Percentiles rank a stretch among this genome's conserved stretches.
phyloP scores from a whole-genome alignment of 768 basidiomycete species.

The Calvatia gigantea region DNA sequence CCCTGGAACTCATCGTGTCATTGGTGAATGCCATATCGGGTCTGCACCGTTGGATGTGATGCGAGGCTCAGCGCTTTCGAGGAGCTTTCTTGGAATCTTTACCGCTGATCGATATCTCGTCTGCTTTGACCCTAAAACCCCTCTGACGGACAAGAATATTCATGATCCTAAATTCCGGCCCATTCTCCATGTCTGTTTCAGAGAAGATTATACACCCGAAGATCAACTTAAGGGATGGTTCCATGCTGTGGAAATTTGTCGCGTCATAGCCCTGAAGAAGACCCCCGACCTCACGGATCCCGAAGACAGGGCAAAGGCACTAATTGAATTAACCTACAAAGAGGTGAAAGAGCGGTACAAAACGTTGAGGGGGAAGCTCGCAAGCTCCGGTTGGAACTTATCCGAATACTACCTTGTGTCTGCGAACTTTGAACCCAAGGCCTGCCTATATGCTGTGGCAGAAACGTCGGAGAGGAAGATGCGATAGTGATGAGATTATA shows the following conservation, averaged over 20 bases:
- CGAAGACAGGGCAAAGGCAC: not conserved
- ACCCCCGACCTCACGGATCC: not conserved
- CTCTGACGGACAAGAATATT: not conserved
- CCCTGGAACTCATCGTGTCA: constrained; percentile 22
- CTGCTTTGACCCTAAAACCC: constrained; percentile 38
- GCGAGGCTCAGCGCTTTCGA: constrained; percentile 20
- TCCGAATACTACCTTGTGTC: constrained; percentile 3
- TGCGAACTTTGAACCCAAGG: constrained; percentile 8
- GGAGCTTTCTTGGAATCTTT: constrained; percentile 28
- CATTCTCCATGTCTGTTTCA: constrained; percentile 44
- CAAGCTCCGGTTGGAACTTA: constrained; percentile 3
- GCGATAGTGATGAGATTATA: not conserved
- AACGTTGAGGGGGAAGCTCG: not conserved
- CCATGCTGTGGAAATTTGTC: constrained; percentile 25
- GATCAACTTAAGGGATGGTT: constrained; percentile 61
- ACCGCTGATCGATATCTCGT: constrained; percentile 50
- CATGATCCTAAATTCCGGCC: constrained; percentile 14
- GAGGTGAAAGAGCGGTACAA: not conserved
- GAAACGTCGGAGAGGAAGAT: not conserved
- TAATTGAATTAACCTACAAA: not conserved
- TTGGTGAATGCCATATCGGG: constrained; percentile 51
- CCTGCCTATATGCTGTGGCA: not conserved
- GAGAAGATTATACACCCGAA: constrained; percentile 39
- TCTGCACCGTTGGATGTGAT: constrained; percentile 37
- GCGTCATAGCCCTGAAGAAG: not conserved